phyloP scores from a whole-genome alignment of 768 basidiomycete species.

The Inosperma sp. region DNA sequence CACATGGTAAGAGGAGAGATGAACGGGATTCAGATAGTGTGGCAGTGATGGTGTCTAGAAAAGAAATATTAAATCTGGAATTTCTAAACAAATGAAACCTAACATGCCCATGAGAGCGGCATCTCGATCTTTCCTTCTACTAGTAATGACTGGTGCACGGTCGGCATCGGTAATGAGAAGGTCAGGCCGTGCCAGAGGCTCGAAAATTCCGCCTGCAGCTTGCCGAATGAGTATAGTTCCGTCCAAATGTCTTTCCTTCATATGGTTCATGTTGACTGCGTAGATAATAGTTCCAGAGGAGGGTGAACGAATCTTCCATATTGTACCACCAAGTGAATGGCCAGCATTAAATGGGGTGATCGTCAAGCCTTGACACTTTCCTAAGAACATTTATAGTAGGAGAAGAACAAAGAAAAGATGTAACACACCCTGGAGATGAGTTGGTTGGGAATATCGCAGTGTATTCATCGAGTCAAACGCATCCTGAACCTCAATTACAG shows the following conservation, averaged over 20 bases:
- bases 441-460: slow-evolving; percentile 91
- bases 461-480: slow-evolving; percentile 91
- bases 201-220: slow-evolving; percentile 73
- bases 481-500: slow-evolving; percentile 80
- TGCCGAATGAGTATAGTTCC: slow-evolving; percentile 83
- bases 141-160: slow-evolving; percentile 73
- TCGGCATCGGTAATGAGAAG: slow-evolving; percentile 92
- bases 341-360: slow-evolving; percentile 95
- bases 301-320: slow-evolving; percentile 98
- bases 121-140: slow-evolving; percentile 87
- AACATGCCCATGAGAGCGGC: slow-evolving; percentile 74
- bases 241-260: slow-evolving; percentile 91
- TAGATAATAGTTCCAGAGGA: slow-evolving; percentile 95
- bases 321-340: slow-evolving; percentile 92
- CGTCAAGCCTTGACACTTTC: slow-evolving; percentile 88
- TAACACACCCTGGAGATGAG: slow-evolving; percentile 81
- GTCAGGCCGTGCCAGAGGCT: slow-evolving; percentile 85
- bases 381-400: too few species aligned
- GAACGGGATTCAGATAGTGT: slow-evolving; percentile 69
- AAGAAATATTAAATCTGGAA: slow-evolving; percentile 13
- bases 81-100: not conserved
- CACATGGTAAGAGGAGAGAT: slow-evolving; percentile 87
- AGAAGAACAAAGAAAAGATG: not conserved
- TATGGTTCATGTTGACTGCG: slow-evolving; percentile 94
- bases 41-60: slow-evolving; percentile 78